Evolutionary conservation across 2,329 filamentous ascomycete genomes (phyloP), one percentile per base, ranked within the genome.

Genomic region (Oidium heveae): DNA sequence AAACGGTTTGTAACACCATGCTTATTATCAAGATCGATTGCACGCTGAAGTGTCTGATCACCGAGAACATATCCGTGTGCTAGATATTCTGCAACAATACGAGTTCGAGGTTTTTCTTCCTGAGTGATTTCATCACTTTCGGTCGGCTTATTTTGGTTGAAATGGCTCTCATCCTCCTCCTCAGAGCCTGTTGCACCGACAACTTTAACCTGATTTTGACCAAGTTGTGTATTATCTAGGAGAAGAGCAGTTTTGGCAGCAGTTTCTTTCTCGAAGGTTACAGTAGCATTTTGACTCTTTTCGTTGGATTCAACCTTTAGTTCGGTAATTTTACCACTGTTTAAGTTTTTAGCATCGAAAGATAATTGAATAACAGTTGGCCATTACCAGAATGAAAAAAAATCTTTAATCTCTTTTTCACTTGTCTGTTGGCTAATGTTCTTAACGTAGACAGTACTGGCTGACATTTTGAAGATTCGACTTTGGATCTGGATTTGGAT

Each of bases 171-270:
- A 51, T 75, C 73, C 53, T 75, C 73, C 53, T 76, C 75, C 54
- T 74, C 71, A 53, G 77, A 70, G 59, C 80, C 81, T 59, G 82
- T 73, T 53, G 76, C 76, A 59, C 79, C 76, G 46, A 81, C 76
- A 52, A 87, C 77, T 56, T 78, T 74, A 66, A 98, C 93, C 65
- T 91, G 80, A 61, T 88, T 86, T 57, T 82, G 71, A 59, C 88
- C 88, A 53, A 98, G 83, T 70, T 94, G 84, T 54, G 91, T 98
- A 74, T 94, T 93, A 72, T 96, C 89, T 59, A 98, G 81, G 57
- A 98, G 84, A 43, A 95, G 84, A 28, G 91, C 91, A 22, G 91
- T 98, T 74, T 94, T 95, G 57, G 89, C 88, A 53, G 91, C 91
- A 15, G 89, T 93, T 67, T 89, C 81, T 73, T 95, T 95, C 70